phyloP scores from a whole-genome alignment of 306 rosid genomes.

The Trifolium fragiferum region DNA sequence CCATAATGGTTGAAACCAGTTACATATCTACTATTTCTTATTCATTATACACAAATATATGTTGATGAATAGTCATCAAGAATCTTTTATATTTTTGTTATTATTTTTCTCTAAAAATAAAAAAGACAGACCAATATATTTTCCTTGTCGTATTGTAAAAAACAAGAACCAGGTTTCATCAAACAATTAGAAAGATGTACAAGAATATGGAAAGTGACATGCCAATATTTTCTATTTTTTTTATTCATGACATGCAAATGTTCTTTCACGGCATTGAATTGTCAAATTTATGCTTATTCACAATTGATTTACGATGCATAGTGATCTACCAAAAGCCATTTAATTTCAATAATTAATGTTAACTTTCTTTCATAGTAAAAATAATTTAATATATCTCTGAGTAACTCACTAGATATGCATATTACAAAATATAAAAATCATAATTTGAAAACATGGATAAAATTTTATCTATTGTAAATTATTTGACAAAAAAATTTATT shows the following conservation, averaged over 20 bases:
- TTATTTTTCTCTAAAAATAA: slow-evolving; percentile 3
- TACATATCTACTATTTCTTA: not conserved
- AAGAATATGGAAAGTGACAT: slow-evolving; percentile 24
- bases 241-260: not conserved
- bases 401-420: too few relatives aligned
- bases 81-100: slow-evolving; percentile 29
- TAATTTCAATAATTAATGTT: not conserved
- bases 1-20: slow-evolving; percentile 26
- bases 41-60: slow-evolving; percentile 25
- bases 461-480: too few relatives aligned
- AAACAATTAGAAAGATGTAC: slow-evolving; percentile 12
- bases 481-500: not conserved
- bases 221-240: not conserved
- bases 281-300: slow-evolving; percentile 27
- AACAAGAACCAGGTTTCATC: slow-evolving; percentile 4
- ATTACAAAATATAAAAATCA: too few relatives aligned
- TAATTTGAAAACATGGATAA: too few relatives aligned
- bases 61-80: slow-evolving; percentile 30
- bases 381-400: not conserved
- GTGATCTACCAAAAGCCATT: not conserved
- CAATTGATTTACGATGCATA: not conserved
- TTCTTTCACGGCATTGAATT: slow-evolving; percentile 34
- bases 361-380: not conserved
- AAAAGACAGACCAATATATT: slow-evolving; percentile 3
- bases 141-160: slow-evolving; percentile 38